These are phyloP conservation scores for Tulasnella sp. DNA, from an alignment of 768 basidiomycete genomes.

Conservation along the genomic window DNA sequence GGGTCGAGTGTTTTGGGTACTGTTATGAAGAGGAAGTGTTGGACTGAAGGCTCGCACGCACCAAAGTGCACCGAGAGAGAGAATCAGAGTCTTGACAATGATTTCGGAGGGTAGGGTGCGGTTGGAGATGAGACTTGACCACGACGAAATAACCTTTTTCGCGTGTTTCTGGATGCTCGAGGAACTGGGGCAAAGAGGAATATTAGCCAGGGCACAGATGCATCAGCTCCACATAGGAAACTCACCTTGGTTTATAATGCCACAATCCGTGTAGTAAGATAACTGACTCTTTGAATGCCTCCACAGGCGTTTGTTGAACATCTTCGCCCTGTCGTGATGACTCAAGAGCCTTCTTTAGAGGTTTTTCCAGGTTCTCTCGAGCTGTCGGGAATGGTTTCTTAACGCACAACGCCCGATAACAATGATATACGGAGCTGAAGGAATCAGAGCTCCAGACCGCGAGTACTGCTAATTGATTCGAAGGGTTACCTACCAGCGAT, in stretches of 20 bases:
- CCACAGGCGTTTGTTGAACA: neutral
- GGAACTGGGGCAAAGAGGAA: constrained; percentile 2
- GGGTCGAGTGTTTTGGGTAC: constrained; percentile 23
- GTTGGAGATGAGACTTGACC: constrained; percentile 47
- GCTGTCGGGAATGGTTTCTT: constrained; percentile 77
- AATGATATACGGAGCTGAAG: constrained; percentile 70
- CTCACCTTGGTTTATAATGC: constrained; percentile 46
- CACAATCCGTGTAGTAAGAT: constrained; percentile 68
- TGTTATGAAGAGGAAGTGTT: constrained; percentile 2
- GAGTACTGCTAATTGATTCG: constrained; percentile 90
- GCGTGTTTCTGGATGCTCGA: constrained; percentile 8
- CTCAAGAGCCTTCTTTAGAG: constrained; percentile 55
- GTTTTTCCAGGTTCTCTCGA: constrained; percentile 65
- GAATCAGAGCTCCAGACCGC: constrained; percentile 71
- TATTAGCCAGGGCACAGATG: constrained; percentile 18
- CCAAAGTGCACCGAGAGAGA: constrained; percentile 74
- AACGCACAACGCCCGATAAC: constrained; percentile 85
- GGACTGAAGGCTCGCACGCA: constrained; percentile 59
- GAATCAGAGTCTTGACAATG: constrained; percentile 58
- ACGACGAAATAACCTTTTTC: constrained; percentile 39
- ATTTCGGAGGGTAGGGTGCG: constrained; percentile 62
- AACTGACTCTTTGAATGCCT: constrained; percentile 52
- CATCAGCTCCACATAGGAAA: constrained; percentile 17
- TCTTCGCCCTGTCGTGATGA: constrained; percentile 31
- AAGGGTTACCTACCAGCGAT: constrained; percentile 45